These are phyloP conservation scores for Pythium rhizo-oryzae DNA, from an alignment of 352 stramenopile genomes.

Conservation along the genomic window DNA sequence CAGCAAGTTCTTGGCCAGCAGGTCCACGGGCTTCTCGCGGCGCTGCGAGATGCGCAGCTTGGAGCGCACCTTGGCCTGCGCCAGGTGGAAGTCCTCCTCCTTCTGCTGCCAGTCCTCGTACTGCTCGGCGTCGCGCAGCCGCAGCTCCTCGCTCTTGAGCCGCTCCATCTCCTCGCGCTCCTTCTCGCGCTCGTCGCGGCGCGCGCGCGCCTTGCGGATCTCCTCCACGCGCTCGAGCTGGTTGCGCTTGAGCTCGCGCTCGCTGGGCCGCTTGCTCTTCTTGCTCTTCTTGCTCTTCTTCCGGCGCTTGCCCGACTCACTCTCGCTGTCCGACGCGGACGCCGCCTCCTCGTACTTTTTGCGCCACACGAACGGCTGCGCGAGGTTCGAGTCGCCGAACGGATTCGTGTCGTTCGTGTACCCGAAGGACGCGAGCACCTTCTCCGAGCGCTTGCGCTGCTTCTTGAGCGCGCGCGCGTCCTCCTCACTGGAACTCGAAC, in stretches of 20 bases:
- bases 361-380: slow-evolving; percentile 97
- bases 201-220: slow-evolving; percentile 95
- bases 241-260: slow-evolving; percentile 62
- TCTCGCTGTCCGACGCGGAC: slow-evolving; percentile 6
- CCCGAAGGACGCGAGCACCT: slow-evolving; percentile 85
- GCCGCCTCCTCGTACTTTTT: slow-evolving; percentile 91
- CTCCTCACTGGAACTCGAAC: slow-evolving; percentile 36
- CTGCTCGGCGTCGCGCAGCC: slow-evolving; percentile 95
- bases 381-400: slow-evolving; percentile 98
- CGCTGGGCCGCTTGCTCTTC: slow-evolving; percentile 35
- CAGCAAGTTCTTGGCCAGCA: slow-evolving; percentile 99
- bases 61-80: slow-evolving; percentile 92
- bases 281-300: slow-evolving; percentile 29
- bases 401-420: slow-evolving; percentile 99
- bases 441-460: slow-evolving; percentile 70
- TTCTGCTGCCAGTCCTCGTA: slow-evolving; percentile 98
- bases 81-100: slow-evolving; percentile 97
- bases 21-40: slow-evolving; percentile 96
- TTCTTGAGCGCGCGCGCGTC: slow-evolving; percentile 48
- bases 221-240: slow-evolving; percentile 91
- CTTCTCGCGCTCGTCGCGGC: slow-evolving; percentile 84
- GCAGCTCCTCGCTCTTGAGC: slow-evolving; percentile 93
- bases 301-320: slow-evolving; percentile 10
- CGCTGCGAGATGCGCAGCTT: slow-evolving; percentile 88
- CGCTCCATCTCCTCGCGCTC: slow-evolving; percentile 97